phyloP scores from a whole-genome alignment of 768 basidiomycete genomes.

The Podaxis carcinomalis region DNA sequence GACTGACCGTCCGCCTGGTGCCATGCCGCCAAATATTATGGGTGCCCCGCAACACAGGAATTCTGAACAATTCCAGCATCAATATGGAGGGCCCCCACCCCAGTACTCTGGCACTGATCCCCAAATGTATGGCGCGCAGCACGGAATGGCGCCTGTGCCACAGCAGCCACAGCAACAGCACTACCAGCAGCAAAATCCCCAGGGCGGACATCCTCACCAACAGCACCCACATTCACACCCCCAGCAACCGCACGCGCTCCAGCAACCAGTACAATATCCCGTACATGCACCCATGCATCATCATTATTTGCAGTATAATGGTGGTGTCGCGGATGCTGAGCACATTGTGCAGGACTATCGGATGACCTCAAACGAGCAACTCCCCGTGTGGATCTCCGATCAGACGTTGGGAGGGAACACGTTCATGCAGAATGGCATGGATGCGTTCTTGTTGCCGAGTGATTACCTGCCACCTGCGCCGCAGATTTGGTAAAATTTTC shows the following conservation, averaged over 20 bases:
- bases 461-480: constrained; percentile 69
- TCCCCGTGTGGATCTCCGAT: constrained; percentile 85
- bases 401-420: constrained; percentile 73
- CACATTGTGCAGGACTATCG: constrained; percentile 77
- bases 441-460: constrained; percentile 75
- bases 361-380: constrained; percentile 64
- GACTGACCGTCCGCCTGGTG: constrained; percentile 36
- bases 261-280: constrained; percentile 24
- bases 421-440: constrained; percentile 79
- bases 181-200: constrained; percentile 17
- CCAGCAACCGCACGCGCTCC: constrained; percentile 13
- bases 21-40: constrained; percentile 21
- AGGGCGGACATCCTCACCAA: constrained; percentile 5
- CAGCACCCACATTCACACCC: constrained; percentile 7
- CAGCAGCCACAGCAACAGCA: constrained; percentile 21
- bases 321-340: constrained; percentile 44
- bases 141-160: constrained; percentile 14
- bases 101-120: constrained; percentile 24
- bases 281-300: constrained; percentile 18
- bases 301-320: constrained; percentile 13
- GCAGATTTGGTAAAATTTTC: constrained; percentile 65
- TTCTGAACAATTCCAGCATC: constrained; percentile 51
- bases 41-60: constrained; percentile 31
- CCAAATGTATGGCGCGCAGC: constrained; percentile 23
- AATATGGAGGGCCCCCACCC: constrained; percentile 44